These are phyloP conservation scores for Pleurotus djamor DNA, from an alignment of 768 basidiomycete genomes.

Conservation along the genomic window DNA sequence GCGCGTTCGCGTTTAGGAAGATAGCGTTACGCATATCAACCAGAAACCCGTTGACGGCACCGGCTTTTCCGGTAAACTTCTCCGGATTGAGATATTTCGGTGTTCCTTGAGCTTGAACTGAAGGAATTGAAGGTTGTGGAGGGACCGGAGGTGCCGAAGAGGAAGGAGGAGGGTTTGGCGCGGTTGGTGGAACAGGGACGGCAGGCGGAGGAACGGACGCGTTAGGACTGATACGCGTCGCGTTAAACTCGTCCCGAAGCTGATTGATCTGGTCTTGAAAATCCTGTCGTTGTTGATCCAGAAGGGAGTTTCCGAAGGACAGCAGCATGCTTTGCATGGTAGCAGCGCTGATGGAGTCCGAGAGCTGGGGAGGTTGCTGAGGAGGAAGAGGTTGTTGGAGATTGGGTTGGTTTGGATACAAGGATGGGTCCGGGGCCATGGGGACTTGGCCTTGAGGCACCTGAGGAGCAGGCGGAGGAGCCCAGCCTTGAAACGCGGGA, in stretches of 20 bases:
- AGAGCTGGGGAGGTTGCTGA: neutral
- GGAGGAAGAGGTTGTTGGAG: neutral
- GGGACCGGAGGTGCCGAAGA: neutral
- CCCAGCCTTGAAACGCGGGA: neutral
- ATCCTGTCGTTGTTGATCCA: neutral
- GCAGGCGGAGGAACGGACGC: neutral
- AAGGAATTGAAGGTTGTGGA: neutral
- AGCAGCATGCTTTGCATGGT: neutral
- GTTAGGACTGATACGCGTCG: neutral
- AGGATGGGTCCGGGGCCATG: neutral
- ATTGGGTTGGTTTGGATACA: neutral
- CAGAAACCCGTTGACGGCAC: constrained; percentile 7
- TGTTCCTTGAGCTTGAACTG: neutral
- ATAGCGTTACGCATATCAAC: constrained; percentile 21
- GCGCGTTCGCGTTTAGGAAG: constrained; percentile 16
- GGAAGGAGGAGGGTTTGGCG: neutral
- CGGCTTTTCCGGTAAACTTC: constrained; percentile 17
- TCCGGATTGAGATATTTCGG: constrained; percentile 11
- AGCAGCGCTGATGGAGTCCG: neutral
- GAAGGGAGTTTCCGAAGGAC: neutral
- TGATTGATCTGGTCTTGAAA: neutral
- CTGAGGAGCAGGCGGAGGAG: neutral
- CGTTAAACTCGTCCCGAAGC: neutral
- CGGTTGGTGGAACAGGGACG: neutral
- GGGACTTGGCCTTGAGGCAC: neutral